Evolutionary conservation across 1,284 basidiomycete species (phyloP), one percentile per base, ranked within the genome.

Genomic region (Kalmanozyma brasiliensis): DNA sequence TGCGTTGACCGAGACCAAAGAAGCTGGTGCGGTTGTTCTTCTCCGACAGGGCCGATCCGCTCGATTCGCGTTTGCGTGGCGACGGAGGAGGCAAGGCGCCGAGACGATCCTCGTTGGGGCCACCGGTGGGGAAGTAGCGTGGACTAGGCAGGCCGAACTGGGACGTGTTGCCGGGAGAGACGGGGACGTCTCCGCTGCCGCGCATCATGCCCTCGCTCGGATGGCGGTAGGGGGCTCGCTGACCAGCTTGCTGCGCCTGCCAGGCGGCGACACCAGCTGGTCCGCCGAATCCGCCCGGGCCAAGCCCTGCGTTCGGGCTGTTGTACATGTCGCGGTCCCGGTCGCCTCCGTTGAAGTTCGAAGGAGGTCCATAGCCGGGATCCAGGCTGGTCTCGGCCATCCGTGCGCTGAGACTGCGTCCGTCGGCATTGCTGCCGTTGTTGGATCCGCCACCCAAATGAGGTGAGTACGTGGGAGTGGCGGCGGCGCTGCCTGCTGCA

Each of bases 1-100:
- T 73, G 34, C 66, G 59, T 32, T 61, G 67, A 22, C 66, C 61
- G 13, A 73, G 52, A 42, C 66, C 73, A 38, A 79, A 79, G 73
- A 79, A 79, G 46, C 70, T 74, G 10, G 67, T 51, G 13, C 77
- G 60, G 30, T 79, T 77, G 41, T 44, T 70, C 40, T 57, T 49
- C 30, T 74, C 42, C 3, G 43, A 37, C 6, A 37, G 37, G 9
- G 52, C 57, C 1, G 66, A 68, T 17, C 69, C 65, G 22, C 56
- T 70, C 22, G 69, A 69, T 42, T 76, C 73, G 26, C 73, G 61
- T 51, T 76, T 76, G 37, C 73, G 58, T 7, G 73, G 70, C 14
- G 71, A 73, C 0, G 60, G 32, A 14, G 71, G 71, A 14, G 71
- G 71, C 40, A 72, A 40, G 24, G 69, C 64, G 24, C 64, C 69